Evolutionary conservation across 768 basidiomycete species (phyloP), one percentile per base, ranked within the genome.

Genomic region (Boletellus sp.): DNA sequence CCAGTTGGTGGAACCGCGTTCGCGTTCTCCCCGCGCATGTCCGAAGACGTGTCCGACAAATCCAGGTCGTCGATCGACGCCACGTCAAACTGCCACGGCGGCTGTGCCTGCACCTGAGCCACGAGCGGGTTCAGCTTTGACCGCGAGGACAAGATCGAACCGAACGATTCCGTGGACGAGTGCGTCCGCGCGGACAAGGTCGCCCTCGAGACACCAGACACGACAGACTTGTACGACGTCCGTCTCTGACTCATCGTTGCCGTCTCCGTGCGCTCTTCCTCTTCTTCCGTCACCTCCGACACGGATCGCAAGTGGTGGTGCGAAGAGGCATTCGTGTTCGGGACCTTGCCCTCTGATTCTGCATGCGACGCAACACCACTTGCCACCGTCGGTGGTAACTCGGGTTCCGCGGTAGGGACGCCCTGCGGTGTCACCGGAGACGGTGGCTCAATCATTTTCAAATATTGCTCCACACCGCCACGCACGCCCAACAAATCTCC

Each of bases 11-110:
- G 67, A 28, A 74, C 62, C 5, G 73, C 73, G 3, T 59, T 69
- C 32, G 47, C 5, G 6, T 36, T 48, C 32, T 64, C 72, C 11
- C 55, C 68, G 17, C 75, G 72, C 26, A 71, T 65, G 35, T 81
- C 77, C 1, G 86, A 87, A 13, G 85, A 87, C 1, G 80, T 77
- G 62, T 90, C 88, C 1, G 88, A 90, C n/a, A 90, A 69, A 50
- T 90, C 87, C 36, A 88, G 68, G 35, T 90, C 89, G 59, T 90
- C 87, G 41, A 90, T 80, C 6, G 87, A 85, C 19, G 84, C 84
- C 40, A 89, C 77, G 51, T 90, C 85, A 42, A 87, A 80, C 52
- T 72, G 74, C 80, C 77, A 87, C 24, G 74, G 78, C 1, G 77
- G 71, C 26, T 72, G 63, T 17, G 63, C 66, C 40, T 70, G 68